Base-by-base conservation (phyloP, 2,329 filamentous ascomycete genomes). In the Microcyclosporella mali region DNA sequence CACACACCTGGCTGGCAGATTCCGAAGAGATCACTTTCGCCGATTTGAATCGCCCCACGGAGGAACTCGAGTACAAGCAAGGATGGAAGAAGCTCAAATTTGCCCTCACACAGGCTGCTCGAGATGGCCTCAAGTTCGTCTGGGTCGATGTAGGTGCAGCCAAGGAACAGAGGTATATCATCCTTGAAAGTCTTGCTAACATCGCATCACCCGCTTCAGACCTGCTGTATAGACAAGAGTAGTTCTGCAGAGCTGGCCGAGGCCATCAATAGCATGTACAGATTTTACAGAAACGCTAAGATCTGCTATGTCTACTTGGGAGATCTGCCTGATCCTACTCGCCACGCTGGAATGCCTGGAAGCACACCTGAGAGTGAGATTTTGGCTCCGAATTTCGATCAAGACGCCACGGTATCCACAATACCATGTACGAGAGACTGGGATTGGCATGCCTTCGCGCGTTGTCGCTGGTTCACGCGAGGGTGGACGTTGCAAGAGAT, bases 181-280 rank as follows among this genome's bases (percentile, higher is more conserved):
- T n/a, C n/a, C n/a, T n/a, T n/a, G n/a, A n/a, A 25, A 25, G 21
- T 25, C 9, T 4, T 25, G 21, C 9, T 25, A 4, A 25, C 21
- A 25, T 4, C 21, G 4, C 9, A 25, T 9, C 21, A 25, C 21
- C 21, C 9, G 21, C 21, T 25, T 25, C 9, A 25, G 21, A 51
- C 50, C 6, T 51, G 47, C 19, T 50, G 49, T 34, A 54, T 54
- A 15, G 37, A 52, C 34, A 46, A 47, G 18, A 28, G 27, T 4
- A 52, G 43, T 33, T 41, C 32, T 33, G 45, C 47, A 7, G 47
- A 52, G 32, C 32, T 54, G 7, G 19, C 32, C 11, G 41, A 49
- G 37, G 43, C 51, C 7, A 49, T 53, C 41, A 53, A 53, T 27
- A 41, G 37, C 1, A 54, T 52, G 47, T 54, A 43, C 33, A 28